Conservation (phyloP, 352 stramenopile species). For the Globisporangium heterothallicum region DNA sequence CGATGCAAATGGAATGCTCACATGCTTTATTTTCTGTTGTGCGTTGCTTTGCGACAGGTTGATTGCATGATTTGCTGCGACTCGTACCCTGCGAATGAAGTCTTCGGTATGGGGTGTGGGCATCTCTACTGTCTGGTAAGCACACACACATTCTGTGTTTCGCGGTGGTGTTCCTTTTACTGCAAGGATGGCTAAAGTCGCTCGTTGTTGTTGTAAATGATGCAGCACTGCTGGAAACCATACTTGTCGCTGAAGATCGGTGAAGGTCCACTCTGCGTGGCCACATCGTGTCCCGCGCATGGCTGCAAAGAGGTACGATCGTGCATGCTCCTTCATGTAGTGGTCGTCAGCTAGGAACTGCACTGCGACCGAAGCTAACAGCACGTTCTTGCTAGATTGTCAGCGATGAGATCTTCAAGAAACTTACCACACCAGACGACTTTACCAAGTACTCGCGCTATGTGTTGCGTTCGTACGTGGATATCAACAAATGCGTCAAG, state of each 20-base stretch:
- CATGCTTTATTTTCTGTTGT: background rate
- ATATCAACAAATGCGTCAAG: conserved; percentile 96
- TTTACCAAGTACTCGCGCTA: conserved; percentile 90
- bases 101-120: conserved; percentile 94
- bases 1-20: background rate
- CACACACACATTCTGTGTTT: conserved; percentile 41
- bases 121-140: conserved; percentile 93
- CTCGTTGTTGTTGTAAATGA: background rate
- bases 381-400: conserved; percentile 43
- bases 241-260: conserved; percentile 85
- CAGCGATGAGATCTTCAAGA: conserved; percentile 59
- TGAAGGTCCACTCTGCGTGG: conserved; percentile 92
- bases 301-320: conserved; percentile 90
- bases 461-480: conserved; percentile 95
- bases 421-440: conserved; percentile 60
- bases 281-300: conserved; percentile 93
- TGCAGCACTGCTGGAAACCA: conserved; percentile 76
- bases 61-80: conserved; percentile 95
- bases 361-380: too few relatives aligned
- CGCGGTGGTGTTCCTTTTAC: background rate
- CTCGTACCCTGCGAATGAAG: conserved; percentile 60
- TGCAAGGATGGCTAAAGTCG: background rate
- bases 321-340: background rate
- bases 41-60: conserved; percentile 32
- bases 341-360: too few relatives aligned